Base-by-base conservation (phyloP, 2,329 filamentous ascomycete genomes). In the Penicillium janthinellum region DNA sequence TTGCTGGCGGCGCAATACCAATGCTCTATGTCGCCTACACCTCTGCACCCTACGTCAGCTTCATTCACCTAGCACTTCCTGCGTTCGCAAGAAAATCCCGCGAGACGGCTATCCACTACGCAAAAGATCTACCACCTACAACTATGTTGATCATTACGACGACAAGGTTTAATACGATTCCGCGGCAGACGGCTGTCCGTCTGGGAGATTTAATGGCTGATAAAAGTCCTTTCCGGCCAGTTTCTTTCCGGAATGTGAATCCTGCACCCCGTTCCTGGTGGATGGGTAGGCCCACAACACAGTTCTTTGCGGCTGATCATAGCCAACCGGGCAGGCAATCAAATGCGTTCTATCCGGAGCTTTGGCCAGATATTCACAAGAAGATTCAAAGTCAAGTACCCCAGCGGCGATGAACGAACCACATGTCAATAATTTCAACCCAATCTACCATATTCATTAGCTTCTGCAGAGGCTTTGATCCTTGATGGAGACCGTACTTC, bases 51-150 rank as follows among this genome's bases (percentile, higher is more conserved):
- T 90, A 90, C 70, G 90, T 94, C 7, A 86, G 87, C 42, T 87
- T 88, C 70, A 82, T 95, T 60, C 86, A 90, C 73, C 78, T 95
- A 52, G 83, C 84, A 22, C 80, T 93, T 1, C 91, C 91, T 0
- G 73, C 80, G 0, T 84, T 83, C 65, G 90, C 89, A 15, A 85
- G 89, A 47, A 75, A 81, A 41, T 89, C 88, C 0, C 83, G 83
- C 37, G 77, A 80, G 57, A 70, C 73, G 17, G 75, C 78, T 15
- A 61, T 78, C 44, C 72, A 76, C 58, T 82, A 81, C 64, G 74
- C 77, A 0, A 76, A 76, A 56, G 76, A 77, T 42, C 67, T 82
- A 3, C 80, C 80, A 1, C 71, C 74, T 6, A 78, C 75, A 10
- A 78, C 80, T 6, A 75, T 71, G 8, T 60, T 82, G 20, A 77